Base-by-base conservation (phyloP, 106 monocot species). In the Phalaenopsis equestris region DNA sequence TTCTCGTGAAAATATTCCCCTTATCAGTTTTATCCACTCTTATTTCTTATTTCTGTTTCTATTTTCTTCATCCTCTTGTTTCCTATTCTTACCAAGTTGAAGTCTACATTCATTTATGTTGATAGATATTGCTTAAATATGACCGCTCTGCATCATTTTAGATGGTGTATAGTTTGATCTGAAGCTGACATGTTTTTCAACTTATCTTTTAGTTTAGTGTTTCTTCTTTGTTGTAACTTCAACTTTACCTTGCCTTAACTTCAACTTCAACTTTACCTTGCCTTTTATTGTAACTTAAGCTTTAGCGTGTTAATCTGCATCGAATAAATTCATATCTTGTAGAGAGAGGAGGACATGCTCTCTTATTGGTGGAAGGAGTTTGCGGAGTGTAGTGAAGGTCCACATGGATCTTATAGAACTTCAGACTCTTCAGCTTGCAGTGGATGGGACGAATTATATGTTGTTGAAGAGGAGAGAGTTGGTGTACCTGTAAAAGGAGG, bases 401-500 rank as follows among this genome's bases (percentile, higher is more conserved):
- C 99, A 47, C 89, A 75, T 78, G 86, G 68, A 75, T 80, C 84
- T 73, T 15, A 55, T 14, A 37, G 41, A 16, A 76, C 67, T 82
- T 81, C 64, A 65, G 83, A 83, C 47, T 47, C 58, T 79, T 41
- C 48, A 43, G 36, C 21, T 70, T n/a, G 75, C 76, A 73, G 75
- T 83, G 58, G 14, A 70, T 74, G 74, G 74, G 75, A 81, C 46
- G 83, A 86, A 61, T 76, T 91, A 23, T 91, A 90, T 82, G 39
- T 49, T 16, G 72, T 90, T 48, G 99, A 93, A 80, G 99, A 99
- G 86, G 99, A 99, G 78, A 88, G 99, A 83, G 93, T 93, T 81
- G 99, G 99, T 78, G 99, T 99, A 41, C 99, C 99, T 67, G 99
- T 99, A 5, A 99, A 99, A 80, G 99, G 99, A 77, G 95, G 99